Conservation (phyloP, 2,329 filamentous ascomycete species). For the Aspergillus sojae region DNA sequence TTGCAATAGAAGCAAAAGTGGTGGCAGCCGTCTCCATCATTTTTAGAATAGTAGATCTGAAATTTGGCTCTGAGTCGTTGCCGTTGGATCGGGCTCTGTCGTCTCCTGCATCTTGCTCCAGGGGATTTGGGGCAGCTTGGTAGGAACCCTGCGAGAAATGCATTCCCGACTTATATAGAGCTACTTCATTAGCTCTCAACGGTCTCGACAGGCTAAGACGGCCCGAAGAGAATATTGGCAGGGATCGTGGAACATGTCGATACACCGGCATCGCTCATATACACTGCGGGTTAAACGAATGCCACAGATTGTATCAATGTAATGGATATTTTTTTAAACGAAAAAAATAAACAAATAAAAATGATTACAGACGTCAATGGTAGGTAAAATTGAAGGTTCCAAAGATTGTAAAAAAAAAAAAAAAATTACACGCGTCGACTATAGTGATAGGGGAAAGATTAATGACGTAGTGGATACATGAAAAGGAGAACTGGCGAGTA, state of each 20-base stretch:
- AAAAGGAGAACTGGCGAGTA: conserved; percentile 28
- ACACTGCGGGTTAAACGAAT: neutral
- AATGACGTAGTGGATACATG: conserved; percentile 4
- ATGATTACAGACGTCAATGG: neutral
- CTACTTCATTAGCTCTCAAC: conserved; percentile 12
- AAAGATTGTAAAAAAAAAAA: neutral
- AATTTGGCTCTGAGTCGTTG: conserved; percentile 31
- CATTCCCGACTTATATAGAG: conserved; percentile 22
- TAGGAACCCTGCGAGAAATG: conserved; percentile 27
- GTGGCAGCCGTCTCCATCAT: conserved; percentile 76
- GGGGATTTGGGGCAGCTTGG: conserved; percentile 28
- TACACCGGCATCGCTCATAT: conserved; percentile 26
- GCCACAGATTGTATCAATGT: neutral
- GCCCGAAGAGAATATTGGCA: conserved; percentile 20
- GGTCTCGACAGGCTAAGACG: conserved; percentile 22
- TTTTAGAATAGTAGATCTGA: conserved; percentile 53
- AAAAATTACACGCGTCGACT: neutral
- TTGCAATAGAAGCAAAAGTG: conserved; percentile 72
- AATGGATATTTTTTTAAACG: neutral
- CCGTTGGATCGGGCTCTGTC: conserved; percentile 24
- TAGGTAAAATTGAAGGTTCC: neutral
- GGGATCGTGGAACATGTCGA: conserved; percentile 27
- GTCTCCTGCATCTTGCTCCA: conserved; percentile 35
- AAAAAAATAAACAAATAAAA: neutral
- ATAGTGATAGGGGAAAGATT: neutral